phyloP scores from a whole-genome alignment of 2,329 filamentous ascomycete genomes.

The Trichoderma polysporum region DNA sequence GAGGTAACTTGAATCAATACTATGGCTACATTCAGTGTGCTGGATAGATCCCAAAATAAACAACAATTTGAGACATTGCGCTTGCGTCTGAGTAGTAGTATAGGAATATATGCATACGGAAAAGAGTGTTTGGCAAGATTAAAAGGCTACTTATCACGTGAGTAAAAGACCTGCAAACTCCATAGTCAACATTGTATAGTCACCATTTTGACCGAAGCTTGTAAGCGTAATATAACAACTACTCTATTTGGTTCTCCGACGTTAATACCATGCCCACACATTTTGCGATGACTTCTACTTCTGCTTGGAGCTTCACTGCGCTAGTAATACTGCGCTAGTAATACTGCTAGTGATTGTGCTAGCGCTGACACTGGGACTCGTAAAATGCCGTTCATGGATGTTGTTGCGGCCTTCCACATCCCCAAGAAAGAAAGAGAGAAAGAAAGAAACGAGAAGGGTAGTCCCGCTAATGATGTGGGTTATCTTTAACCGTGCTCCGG shows the following conservation, averaged over 20 bases:
- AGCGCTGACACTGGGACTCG: not conserved
- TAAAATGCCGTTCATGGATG: no score
- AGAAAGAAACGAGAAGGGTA: no score
- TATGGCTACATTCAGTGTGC: no score
- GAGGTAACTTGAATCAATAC: no score
- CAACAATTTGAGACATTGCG: not conserved
- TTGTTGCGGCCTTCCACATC: no score
- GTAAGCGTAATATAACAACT: no score
- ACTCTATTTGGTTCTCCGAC: not conserved
- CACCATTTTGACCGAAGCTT: not conserved
- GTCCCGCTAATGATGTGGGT: not conserved
- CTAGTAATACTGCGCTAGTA: not conserved
- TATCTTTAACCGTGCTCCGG: not conserved
- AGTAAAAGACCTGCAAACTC: not conserved
- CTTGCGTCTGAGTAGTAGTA: not conserved
- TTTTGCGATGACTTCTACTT: no score
- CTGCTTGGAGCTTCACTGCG: not conserved
- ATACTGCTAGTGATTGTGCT: no score
- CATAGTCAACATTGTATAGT: not conserved
- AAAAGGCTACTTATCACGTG: not conserved
- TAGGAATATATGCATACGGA: not conserved
- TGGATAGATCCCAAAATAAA: not conserved
- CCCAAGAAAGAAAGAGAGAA: no score
- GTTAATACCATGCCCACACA: not conserved
- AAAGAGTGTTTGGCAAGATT: not conserved